Conservation (phyloP, 2,329 filamentous ascomycete genomes). For the Aaosphaeria pasadenensis region DNA sequence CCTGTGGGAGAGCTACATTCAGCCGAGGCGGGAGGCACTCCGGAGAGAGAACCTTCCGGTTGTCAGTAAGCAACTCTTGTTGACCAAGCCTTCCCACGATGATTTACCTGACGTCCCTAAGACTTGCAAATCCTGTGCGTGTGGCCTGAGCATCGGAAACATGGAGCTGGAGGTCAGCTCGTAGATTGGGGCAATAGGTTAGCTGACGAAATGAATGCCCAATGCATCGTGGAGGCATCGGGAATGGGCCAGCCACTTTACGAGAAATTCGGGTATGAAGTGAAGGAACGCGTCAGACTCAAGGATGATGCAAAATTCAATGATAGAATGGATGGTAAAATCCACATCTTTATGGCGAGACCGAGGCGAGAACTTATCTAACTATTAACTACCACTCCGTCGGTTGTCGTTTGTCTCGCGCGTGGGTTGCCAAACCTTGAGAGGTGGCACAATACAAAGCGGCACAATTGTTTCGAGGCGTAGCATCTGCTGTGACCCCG, state of each 20-base stretch:
- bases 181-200: not conserved
- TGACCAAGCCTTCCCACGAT: not conserved
- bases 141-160: not conserved
- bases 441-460: no score
- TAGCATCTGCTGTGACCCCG: no score
- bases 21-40: not conserved
- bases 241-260: conserved; percentile 2
- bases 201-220: conserved; percentile 1
- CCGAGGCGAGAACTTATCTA: not conserved
- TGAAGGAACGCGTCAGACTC: not conserved
- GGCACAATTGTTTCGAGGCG: no score
- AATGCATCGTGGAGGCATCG: conserved; percentile 1
- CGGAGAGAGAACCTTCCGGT: not conserved
- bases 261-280: not conserved
- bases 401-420: no score
- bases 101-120: not conserved
- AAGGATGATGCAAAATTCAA: not conserved
- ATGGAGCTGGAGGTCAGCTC: not conserved
- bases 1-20: not conserved
- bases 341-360: not conserved
- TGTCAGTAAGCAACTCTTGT: not conserved
- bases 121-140: not conserved
- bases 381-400: no score
- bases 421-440: no score
- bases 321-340: not conserved